Base-by-base conservation (phyloP, 2,329 filamentous ascomycete species). In the Colletotrichum noveboracense region DNA sequence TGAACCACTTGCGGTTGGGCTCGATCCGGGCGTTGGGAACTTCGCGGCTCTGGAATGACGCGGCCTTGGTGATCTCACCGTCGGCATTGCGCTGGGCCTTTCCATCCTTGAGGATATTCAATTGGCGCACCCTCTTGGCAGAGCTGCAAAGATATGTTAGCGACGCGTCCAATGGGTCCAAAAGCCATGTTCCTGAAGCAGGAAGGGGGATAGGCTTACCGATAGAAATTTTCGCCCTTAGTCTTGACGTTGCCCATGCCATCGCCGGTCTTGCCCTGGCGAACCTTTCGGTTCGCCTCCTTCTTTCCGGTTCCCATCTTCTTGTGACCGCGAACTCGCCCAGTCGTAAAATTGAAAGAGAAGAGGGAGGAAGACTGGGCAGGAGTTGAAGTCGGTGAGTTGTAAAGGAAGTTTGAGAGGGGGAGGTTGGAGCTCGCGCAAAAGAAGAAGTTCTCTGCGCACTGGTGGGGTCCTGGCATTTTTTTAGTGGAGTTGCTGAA, bases 201-300 rank as follows among this genome's bases (percentile, higher is more conserved):
- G 68, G 66, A 18, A n/a, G n/a, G 12, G 30, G 13, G 24, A 65
- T 7, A n/a, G 66, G 77, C 89, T 79, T 88, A 94, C 90, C 95
- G 93, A 89, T 98, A 98, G 88, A 98, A 99, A 89, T 98, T 98
- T 90, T 98, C 96, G 87, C 97, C 97, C 88, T 99, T 99, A 80
- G 93, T 90, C 82, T 93, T 95, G 82, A 98, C 95, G 87, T 98
- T 98, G 81, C 88, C 93, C 92, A 98, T 95, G 84, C 95, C 95
- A 92, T 97, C 94, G 79, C 91, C 91, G 66, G 91, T 91, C 88
- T 96, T 96, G 80, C 95, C 95, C 90, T 98, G 93, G 85, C 96
- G 94, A 88, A 90, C 91, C 84, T 94, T 94, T 87, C 96, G 93
- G 84, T 88, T 91, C 78, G 92, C 93, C 87, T 98, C 96, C 87